Base-by-base conservation (phyloP, 2,329 filamentous ascomycete species). In the Berkeleyomyces rouxiae region DNA sequence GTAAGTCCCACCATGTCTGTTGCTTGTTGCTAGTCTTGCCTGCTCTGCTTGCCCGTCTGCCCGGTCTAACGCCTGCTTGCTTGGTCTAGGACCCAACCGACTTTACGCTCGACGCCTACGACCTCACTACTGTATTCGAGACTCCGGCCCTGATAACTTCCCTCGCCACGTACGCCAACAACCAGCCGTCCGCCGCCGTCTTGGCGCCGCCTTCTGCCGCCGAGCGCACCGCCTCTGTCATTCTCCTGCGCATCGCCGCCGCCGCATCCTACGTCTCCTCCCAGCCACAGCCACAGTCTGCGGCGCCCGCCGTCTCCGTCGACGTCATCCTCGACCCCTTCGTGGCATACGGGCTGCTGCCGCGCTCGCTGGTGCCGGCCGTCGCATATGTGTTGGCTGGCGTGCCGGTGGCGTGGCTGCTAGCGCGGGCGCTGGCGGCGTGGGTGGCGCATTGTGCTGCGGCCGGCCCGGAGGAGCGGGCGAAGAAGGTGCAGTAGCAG, bases 321-420 rank as follows among this genome's bases (percentile, higher is more conserved):
- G 92, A 99, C 68, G 73, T 84, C 72, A 87, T 96, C 68, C 81
- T 99, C 33, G 93, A 97, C 72, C 90, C 90, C 0, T 97, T 86
- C 70, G 65, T 95, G 33, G 42, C 42, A 47, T 74, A 85, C 69
- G 93, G 95, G 74, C 70, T 90, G 13, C 78, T 97, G 61, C 93
- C 93, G 10, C 78, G 78, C 60, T 95, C 90, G 3, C 76, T 97
- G 13, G 69, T 87, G 31, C 84, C 88, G 23, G 92, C 87, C 1
- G 82, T 82, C 10, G 75, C 74, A 43, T 95, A 90, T 72, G 78
- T 95, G 61, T 68, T 79, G 3, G 67, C 81, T 2, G 79, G 95
- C 61, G 82, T 83, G 44, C 75, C 64, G 4, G 23, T 64, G 16
- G 58, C 53, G 2, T 31, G 61, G 36, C n/a, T 65, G 5, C 31